phyloP scores from a whole-genome alignment of 306 rosid genomes.

The Glycine tomentella region DNA sequence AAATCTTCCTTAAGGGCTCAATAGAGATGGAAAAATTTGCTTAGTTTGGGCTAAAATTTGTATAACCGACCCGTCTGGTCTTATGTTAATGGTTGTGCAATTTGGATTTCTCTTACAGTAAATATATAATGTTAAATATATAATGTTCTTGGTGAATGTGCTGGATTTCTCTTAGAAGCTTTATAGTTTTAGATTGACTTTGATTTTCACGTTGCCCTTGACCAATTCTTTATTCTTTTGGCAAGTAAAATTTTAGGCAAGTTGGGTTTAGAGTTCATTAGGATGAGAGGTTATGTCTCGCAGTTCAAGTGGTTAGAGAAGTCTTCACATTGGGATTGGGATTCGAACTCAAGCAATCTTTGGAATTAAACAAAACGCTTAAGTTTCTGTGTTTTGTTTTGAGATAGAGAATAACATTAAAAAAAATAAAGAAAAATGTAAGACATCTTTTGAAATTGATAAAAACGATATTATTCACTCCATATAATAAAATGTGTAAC shows the following conservation, averaged over 20 bases:
- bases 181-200: not conserved
- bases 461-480: too few relatives aligned
- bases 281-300: not conserved
- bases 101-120: not conserved
- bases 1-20: not conserved
- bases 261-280: not conserved
- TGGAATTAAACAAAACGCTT: too few relatives aligned
- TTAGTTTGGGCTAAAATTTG: slow-evolving; percentile 12
- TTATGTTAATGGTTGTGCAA: slow-evolving; percentile 13
- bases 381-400: too few relatives aligned
- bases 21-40: slow-evolving; percentile 16
- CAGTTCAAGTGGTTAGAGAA: not conserved
- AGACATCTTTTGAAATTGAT: too few relatives aligned
- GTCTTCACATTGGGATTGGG: not conserved
- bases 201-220: not conserved
- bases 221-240: not conserved
- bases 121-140: too few relatives aligned
- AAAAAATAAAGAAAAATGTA: too few relatives aligned
- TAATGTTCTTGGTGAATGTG: slow-evolving; percentile 3
- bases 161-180: too few relatives aligned
- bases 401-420: too few relatives aligned
- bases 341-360: not conserved
- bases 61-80: not conserved
- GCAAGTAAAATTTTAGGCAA: not conserved
- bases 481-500: too few relatives aligned